Evolutionary conservation across 139 green algal species (phyloP), one percentile per base, ranked within the genome.

Genomic region (Chlorella ohadii): DNA sequence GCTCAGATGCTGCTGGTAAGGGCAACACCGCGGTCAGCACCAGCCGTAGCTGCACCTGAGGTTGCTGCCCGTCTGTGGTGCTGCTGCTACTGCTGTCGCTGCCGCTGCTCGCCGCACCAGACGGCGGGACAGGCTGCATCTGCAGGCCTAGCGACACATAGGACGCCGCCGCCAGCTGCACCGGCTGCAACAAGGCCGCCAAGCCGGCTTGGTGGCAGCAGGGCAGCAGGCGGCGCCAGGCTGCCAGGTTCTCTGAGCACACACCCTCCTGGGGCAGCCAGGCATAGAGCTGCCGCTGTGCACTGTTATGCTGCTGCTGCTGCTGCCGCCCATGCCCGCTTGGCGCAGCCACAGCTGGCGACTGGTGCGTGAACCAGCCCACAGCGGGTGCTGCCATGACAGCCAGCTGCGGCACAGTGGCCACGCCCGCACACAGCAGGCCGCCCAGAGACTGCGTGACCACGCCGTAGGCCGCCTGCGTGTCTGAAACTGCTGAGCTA

Each of bases 241-340:
- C 94, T 15, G 92, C 96, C 22, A 99, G 87, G 79, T 98, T 98
- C 87, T 99, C 96, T 0, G 91, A 94, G 90, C 96, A 99, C 1
- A 95, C 88, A 16, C 90, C 87, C 86, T 99, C 96, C 19, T 87
- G 83, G 0, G 94, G 92, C 56, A 98, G 79, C 34, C 81, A 64
- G 12, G 88, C 96, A 71, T 93, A 93, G 38, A 96, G 67, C 70
- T 80, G 81, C 19, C 41, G 39, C 70, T 31, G 36, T 36, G 12
- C 1, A 17, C 66, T 47, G 34, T 36, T 3, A 51, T 74, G 72
- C 79, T 61, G n/a, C 41, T 51, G 17, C 22, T 47, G 44, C 41
- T 79, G 59, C 39, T 44, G 82, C 38, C 31, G 23, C n/a, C 22
- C 51, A 51, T 51, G 51, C 51, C 51, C 51, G 3, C 22, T 2